Conservation (phyloP, 164 flowering plant species). For the Brasenia schreberi region DNA sequence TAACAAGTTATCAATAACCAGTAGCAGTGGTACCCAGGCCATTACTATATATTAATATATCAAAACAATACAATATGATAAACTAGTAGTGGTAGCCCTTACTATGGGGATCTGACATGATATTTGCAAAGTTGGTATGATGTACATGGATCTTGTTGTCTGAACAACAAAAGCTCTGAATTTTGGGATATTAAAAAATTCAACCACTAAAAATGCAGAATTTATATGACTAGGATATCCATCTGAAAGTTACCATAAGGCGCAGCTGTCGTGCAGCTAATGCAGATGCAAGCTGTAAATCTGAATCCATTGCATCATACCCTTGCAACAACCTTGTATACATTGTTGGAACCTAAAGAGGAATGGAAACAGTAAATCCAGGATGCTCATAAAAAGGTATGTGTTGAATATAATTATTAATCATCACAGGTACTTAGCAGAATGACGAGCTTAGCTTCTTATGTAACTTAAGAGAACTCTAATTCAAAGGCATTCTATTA, state of each 20-base stretch:
- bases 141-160: too few relatives aligned
- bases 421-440: too few relatives aligned
- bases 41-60: too few relatives aligned
- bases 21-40: too few relatives aligned
- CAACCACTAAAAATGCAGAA: neutral
- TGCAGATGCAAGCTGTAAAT: constrained; percentile 48
- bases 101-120: too few relatives aligned
- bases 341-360: constrained; percentile 87
- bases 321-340: constrained; percentile 92
- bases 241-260: constrained; percentile 59
- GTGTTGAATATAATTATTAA: neutral
- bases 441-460: neutral
- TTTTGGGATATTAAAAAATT: too few relatives aligned
- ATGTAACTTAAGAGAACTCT: neutral
- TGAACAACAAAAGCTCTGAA: too few relatives aligned
- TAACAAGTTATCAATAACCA: too few relatives aligned
- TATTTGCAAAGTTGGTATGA: too few relatives aligned
- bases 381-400: neutral
- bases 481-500: neutral
- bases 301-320: constrained; percentile 80
- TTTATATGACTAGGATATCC: neutral
- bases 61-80: too few relatives aligned
- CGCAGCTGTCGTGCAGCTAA: constrained; percentile 83
- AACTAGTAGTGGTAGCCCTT: too few relatives aligned
- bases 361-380: neutral